Evolutionary conservation across 192 early-diverging fungal species (phyloP).

Genomic region (Podila minutissima): DNA sequence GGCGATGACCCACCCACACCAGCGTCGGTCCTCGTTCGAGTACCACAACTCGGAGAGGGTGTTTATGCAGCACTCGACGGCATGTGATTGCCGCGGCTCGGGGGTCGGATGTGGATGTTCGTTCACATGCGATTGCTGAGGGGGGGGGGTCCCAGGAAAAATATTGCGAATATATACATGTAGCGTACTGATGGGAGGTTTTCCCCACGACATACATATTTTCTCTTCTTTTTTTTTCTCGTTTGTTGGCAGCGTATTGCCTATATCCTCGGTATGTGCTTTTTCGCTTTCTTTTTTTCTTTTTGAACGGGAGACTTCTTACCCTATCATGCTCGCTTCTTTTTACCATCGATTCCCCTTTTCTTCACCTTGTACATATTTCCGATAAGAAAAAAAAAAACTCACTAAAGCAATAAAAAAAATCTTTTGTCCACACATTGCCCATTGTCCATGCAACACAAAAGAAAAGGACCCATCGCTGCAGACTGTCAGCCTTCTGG

Average conservation of each 20-base stretch:
- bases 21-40: constrained; percentile 38
- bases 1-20: constrained; percentile 2
- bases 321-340: background rate
- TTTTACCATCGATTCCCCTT: background rate
- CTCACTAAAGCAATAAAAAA: no score
- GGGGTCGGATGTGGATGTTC: constrained; percentile 45
- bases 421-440: no score
- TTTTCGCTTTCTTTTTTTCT: background rate
- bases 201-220: background rate
- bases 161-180: background rate
- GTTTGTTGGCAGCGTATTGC: background rate
- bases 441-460: no score
- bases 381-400: no score
- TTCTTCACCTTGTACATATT: no score
- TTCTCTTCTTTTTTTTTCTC: constrained; percentile 1
- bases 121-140: constrained; percentile 35
- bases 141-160: background rate
- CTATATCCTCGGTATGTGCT: no score
- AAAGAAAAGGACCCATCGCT: no score
- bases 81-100: constrained; percentile 43
- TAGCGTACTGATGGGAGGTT: background rate
- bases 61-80: constrained; percentile 45
- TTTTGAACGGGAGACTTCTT: background rate
- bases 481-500: no score
- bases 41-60: constrained; percentile 42